Evolutionary conservation across 306 rosid species (phyloP).

Genomic region (Notholithocarpus densiflorus): DNA sequence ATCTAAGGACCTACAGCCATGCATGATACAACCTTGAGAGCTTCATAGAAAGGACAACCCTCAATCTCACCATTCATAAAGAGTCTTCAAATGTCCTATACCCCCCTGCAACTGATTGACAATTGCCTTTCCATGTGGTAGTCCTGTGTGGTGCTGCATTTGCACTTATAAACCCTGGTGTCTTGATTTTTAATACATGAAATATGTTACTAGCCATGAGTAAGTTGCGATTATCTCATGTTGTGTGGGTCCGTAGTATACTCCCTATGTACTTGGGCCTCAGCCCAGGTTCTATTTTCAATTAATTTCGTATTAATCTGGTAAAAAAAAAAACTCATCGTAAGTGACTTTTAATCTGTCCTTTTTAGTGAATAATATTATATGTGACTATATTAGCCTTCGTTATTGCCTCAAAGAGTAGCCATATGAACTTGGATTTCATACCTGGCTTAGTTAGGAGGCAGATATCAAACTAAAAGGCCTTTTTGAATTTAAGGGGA

Average conservation of each 20-base stretch:
- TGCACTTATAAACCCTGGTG: neutral
- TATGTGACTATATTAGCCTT: neutral
- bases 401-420: slow-evolving; percentile 2
- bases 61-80: too few species aligned
- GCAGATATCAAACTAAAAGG: neutral
- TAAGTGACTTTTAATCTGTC: neutral
- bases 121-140: neutral
- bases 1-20: too few species aligned
- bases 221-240: neutral
- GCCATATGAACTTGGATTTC: slow-evolving; percentile 9
- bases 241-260: neutral
- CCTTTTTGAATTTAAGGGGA: neutral
- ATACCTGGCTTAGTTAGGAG: slow-evolving; percentile 20
- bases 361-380: neutral
- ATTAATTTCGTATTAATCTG: too few species aligned
- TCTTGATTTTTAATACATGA: neutral
- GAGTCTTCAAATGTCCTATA: too few species aligned
- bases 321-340: too few species aligned
- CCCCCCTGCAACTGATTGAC: too few species aligned
- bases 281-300: too few species aligned
- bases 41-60: too few species aligned
- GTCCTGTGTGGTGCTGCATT: neutral
- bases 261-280: too few species aligned
- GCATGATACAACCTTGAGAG: too few species aligned
- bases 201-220: neutral